Base-by-base conservation (phyloP, 768 basidiomycete species). In the Kwoniella dendrophila region DNA sequence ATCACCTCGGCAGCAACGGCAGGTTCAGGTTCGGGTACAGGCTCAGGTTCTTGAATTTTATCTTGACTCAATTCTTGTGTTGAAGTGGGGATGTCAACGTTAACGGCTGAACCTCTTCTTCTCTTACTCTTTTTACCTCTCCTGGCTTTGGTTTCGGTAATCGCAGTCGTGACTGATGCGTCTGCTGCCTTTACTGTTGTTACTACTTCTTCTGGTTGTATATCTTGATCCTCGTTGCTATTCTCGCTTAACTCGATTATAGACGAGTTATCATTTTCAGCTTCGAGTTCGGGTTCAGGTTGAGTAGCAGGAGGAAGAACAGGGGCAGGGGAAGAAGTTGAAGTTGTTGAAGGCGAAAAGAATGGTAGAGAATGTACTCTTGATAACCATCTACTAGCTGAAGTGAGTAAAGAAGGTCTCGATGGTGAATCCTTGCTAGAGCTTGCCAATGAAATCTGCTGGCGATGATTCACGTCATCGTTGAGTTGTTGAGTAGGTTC, bases 371-470 rank as follows among this genome's bases (percentile, higher is more conserved):
- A 67, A 5, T 57, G 69, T 14, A 67, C 61, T 26, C 52, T 52
- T 4, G 62, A 55, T 26, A 71, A 45, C 69, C 69, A 71, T 22
- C 66, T 32, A 12, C 45, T 64, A 2, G 68, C 68, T 3, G 68
- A 70, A 1, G 62, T 50, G 8, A 71, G 52, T 3, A 71, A 36
- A 11, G 69, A 71, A 2, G 57, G 54, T 34, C 62, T 52, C 4
- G 56, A 34, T 11, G 44, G 30, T 20, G 30, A 22, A 11, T 34
- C n/a, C n/a, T n/a, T n/a, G n/a, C n/a, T n/a, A n/a, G n/a, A n/a
- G n/a, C n/a, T n/a, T n/a, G n/a, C n/a, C n/a, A n/a, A n/a, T n/a
- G n/a, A n/a, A n/a, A n/a, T 18, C 20, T 41, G 22, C 14, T n/a
- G 26, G 18, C 32, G n/a, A n/a, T n/a, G n/a, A 18, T 11, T n/a